Conservation (phyloP, 805 yeast species). For the Saccharomycopsis sp. region DNA sequence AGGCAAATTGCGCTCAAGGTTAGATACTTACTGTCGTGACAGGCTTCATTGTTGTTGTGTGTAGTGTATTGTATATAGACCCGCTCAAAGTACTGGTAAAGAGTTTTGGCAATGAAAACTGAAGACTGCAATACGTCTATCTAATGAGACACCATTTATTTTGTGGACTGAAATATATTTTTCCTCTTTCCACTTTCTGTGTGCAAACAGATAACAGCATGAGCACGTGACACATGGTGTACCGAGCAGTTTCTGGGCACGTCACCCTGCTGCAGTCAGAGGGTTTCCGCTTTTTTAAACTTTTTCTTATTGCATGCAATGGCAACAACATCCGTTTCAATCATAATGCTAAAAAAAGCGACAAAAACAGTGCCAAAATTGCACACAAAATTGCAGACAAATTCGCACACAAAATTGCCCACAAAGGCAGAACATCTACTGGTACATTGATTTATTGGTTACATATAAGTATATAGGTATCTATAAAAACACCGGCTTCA, state of each 20-base stretch:
- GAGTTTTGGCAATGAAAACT: background rate
- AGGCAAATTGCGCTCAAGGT: background rate
- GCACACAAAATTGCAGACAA: background rate
- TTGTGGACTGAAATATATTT: background rate
- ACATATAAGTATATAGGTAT: no score
- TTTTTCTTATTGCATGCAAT: background rate
- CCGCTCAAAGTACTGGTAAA: no score
- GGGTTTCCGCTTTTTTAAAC: background rate
- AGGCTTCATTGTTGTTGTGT: slow-evolving; percentile 4
- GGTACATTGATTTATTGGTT: background rate
- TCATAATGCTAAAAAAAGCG: background rate
- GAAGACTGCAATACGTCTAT: background rate
- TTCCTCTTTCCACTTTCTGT: background rate
- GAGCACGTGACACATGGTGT: background rate
- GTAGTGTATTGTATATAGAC: background rate
- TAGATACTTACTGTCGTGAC: slow-evolving; percentile 4
- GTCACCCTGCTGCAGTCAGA: background rate
- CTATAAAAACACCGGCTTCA: background rate
- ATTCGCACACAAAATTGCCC: no score
- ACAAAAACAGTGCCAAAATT: background rate
- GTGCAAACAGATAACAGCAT: background rate
- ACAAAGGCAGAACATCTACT: no score
- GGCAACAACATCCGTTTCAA: background rate
- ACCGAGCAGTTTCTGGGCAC: background rate
- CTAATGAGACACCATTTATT: background rate